Conservation (phyloP, 345 rosid genomes). For the Capsella bursapastoris region DNA sequence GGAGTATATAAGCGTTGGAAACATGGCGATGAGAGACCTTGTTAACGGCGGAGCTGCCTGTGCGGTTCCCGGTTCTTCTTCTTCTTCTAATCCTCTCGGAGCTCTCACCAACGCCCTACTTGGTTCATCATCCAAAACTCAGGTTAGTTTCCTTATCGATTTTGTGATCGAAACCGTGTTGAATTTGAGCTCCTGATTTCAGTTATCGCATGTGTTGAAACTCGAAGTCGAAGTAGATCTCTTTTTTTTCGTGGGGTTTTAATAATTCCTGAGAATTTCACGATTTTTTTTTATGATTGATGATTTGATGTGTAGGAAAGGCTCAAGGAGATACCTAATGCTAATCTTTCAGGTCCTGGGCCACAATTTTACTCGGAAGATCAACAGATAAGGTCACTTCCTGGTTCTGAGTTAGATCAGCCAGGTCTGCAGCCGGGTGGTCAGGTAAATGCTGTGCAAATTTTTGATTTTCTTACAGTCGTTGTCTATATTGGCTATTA, state of each 20-base stretch:
- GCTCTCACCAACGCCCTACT: constrained; percentile 90
- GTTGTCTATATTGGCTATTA: constrained; percentile 4
- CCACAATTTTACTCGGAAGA: constrained; percentile 56
- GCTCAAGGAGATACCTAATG: constrained; percentile 79
- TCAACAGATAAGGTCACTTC: constrained; percentile 65
- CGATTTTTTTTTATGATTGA: neutral
- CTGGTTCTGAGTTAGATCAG: constrained; percentile 84
- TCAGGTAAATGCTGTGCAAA: constrained; percentile 54
- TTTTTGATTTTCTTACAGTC: neutral
- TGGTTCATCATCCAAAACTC: constrained; percentile 90
- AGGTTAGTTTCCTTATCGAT: constrained; percentile 52
- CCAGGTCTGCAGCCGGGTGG: constrained; percentile 60
- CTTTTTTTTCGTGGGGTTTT: neutral
- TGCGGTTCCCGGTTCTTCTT: constrained; percentile 90
- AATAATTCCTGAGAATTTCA: neutral
- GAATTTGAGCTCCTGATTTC: neutral
- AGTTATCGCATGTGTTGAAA: neutral
- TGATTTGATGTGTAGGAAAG: constrained; percentile 64
- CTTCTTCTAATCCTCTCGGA: constrained; percentile 90
- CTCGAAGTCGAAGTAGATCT: constrained; percentile 10
- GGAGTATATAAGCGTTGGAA: constrained; percentile 12
- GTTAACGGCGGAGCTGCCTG: constrained; percentile 97
- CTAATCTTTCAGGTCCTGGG: constrained; percentile 53
- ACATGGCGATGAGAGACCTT: constrained; percentile 96
- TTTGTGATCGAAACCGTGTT: neutral